Conservation (phyloP, 169 alveolate species). For the Plasmodium sp. region DNA sequence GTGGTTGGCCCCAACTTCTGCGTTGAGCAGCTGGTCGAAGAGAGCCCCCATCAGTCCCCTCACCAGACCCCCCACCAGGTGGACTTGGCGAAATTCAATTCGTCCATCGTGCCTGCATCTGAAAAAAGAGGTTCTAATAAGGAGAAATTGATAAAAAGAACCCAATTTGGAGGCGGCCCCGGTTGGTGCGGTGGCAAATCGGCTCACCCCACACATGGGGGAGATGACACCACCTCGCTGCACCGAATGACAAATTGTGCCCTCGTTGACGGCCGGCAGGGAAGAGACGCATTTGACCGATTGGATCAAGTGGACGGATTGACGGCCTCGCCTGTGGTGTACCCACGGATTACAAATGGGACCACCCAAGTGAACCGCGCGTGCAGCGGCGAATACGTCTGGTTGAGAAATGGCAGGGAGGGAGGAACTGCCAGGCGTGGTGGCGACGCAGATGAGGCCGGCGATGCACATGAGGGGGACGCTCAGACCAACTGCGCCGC, state of each 20-base stretch:
- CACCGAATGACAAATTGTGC: neutral
- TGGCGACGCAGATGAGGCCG: neutral
- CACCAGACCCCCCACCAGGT: neutral
- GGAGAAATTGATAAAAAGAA: neutral
- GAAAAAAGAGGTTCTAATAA: neutral
- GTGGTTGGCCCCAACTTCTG: neutral
- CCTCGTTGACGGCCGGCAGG: neutral
- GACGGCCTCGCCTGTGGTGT: neutral
- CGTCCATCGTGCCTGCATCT: neutral
- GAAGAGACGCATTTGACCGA: neutral
- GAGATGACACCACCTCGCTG: neutral
- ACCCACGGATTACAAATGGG: neutral
- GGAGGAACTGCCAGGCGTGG: neutral
- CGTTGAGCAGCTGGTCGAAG: neutral
- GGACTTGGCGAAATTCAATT: neutral
- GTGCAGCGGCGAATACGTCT: slow-evolving; percentile 16
- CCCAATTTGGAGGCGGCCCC: neutral
- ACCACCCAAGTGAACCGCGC: neutral
- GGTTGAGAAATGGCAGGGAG: neutral
- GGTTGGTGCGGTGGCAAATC: neutral
- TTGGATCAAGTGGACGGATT: neutral
- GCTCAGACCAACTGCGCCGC: neutral
- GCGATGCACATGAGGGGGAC: neutral
- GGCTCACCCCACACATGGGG: neutral
- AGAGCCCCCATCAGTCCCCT: neutral